Base-by-base conservation (phyloP, 1,139 yeast species). In the Ogataea hybrid region DNA sequence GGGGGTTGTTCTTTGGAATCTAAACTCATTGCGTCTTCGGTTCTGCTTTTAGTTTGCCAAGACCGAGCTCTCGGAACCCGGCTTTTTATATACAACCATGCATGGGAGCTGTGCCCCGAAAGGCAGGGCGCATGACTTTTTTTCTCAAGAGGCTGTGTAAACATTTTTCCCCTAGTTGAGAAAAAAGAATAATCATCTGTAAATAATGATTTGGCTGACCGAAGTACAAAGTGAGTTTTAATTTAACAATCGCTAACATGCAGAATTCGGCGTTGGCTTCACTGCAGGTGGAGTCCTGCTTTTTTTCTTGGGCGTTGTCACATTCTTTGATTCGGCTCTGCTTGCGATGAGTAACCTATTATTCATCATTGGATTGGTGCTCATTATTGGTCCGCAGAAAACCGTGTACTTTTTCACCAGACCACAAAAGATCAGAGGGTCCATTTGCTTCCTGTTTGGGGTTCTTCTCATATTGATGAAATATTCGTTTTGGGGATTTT, bases 181-280 rank as follows among this genome's bases (percentile, higher is more conserved):
- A 23, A 31, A 31, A 38, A 38, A 32, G 21, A 14, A 25, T 14
- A 12, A 9, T 25, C 12, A 25, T n/a, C 21, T 25, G 27, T 16
- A 16, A 8, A 34, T 28, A 25, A 78, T 79, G 79, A 77, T 85
- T 67, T 85, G 95, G 95, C 72, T 85, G 50, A 76, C 88, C 14
- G 92, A 84, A 58, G 67, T 81, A 53, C 95, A 85, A 58, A 84
- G 89, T 82, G 72, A 49, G 86, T 77, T n/a, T 18, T 8, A 6
- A 8, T 20, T 30, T 9, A 15, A 28, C n/a, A n/a, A 8, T 25
- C 20, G 25, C 25, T 34, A 10, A 28, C 35, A 31, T 30, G 7
- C 52, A 87, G 96, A 89, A 65, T 83, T 83, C 58, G 98, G 98
- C 23, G 97, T 88, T 21, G 96, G 89, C 8, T 85, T 90, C 71